Evolutionary conservation across 176 grass and related monocot species (phyloP).

Genomic region (Pontederia crassipes): DNA sequence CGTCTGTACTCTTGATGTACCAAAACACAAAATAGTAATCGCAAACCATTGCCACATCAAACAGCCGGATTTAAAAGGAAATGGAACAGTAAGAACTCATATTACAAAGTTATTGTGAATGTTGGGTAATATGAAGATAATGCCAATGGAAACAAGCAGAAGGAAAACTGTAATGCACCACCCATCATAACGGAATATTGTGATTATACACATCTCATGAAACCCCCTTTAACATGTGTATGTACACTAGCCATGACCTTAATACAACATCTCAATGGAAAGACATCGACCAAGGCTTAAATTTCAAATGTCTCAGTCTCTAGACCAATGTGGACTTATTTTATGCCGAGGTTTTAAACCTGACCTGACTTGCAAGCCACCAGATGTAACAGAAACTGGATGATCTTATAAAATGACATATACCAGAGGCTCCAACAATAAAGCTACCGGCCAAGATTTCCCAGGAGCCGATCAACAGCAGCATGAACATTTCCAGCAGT

Average conservation of each 20-base stretch:
- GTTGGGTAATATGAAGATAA: too few species aligned
- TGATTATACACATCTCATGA: constrained; percentile 10
- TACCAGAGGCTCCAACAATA: background rate
- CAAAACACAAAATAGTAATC: too few species aligned
- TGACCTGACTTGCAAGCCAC: background rate
- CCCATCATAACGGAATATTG: background rate
- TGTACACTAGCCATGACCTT: constrained; percentile 20
- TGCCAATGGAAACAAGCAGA: too few species aligned
- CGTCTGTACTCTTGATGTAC: too few species aligned
- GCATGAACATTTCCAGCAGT: constrained; percentile 90
- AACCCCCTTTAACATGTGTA: constrained; percentile 15
- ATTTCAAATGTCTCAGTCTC: constrained; percentile 13
- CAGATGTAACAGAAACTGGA: constrained; percentile 19
- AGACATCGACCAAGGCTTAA: constrained; percentile 18
- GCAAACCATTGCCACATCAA: too few species aligned
- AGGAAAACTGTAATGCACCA: too few species aligned
- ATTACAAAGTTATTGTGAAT: too few species aligned
- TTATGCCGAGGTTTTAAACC: background rate
- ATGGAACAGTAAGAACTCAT: too few species aligned
- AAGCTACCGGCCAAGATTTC: constrained; percentile 62
- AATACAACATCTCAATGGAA: constrained; percentile 21
- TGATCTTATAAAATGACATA: constrained; percentile 13
- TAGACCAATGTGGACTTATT: constrained; percentile 21
- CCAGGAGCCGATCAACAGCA: constrained; percentile 80
- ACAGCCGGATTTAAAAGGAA: too few species aligned